Conservation (phyloP, 208 protist species). For the Phytomonas francai region DNA sequence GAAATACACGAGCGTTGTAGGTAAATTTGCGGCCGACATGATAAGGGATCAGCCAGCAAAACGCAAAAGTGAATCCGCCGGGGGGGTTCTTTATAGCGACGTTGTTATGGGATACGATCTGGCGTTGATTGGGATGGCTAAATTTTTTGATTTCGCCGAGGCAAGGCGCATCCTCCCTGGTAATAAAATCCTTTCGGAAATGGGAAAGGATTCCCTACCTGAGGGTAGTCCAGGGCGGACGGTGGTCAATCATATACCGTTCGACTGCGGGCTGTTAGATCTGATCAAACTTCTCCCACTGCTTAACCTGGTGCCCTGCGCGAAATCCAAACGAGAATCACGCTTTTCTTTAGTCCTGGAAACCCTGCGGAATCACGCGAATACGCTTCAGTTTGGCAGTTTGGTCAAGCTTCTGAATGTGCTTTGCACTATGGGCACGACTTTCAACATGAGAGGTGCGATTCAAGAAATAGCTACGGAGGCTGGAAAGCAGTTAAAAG, state of each 20-base stretch:
- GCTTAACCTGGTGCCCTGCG: constrained; percentile 20
- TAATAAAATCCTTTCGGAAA: not conserved
- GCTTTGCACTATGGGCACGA: constrained; percentile 32
- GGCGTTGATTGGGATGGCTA: constrained; percentile 1
- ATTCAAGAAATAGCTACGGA: constrained; percentile 16
- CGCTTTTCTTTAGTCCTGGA: constrained; percentile 16
- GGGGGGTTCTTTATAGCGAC: not conserved
- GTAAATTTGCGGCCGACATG: not conserved
- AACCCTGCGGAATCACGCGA: constrained; percentile 8
- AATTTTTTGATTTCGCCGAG: not conserved
- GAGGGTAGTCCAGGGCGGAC: not conserved
- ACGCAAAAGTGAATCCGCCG: not conserved
- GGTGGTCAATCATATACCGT: constrained; percentile 1
- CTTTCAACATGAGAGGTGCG: constrained; percentile 16
- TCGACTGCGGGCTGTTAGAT: constrained; percentile 15
- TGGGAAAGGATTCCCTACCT: not conserved
- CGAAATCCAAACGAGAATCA: not conserved
- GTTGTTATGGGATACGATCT: not conserved
- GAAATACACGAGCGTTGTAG: not conserved
- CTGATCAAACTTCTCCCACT: constrained; percentile 39
- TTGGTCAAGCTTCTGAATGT: constrained; percentile 42
- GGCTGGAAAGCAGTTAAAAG: not conserved
- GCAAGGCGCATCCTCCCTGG: not conserved
- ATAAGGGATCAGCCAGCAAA: not conserved
- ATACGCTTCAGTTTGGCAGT: constrained; percentile 15